phyloP scores from a whole-genome alignment of 2,329 filamentous ascomycete genomes.

The Cladosporium sp. region DNA sequence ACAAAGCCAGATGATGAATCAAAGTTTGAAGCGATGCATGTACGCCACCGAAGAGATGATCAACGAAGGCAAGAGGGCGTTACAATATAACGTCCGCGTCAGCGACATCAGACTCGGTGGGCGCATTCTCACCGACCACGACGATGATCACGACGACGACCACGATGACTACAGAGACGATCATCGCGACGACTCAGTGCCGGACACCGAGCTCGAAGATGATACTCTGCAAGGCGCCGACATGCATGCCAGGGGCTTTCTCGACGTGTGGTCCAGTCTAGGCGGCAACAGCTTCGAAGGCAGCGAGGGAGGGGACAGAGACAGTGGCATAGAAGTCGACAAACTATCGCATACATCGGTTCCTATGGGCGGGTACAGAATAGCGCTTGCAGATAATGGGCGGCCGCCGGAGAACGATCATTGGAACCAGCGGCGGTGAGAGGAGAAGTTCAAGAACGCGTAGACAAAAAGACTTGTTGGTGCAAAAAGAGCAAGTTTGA shows the following conservation, averaged over 20 bases:
- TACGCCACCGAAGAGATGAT: conserved; percentile 90
- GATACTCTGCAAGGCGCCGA: conserved; percentile 21
- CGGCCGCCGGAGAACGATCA: conserved; percentile 12
- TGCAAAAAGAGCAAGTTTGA: background rate
- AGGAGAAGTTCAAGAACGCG: background rate
- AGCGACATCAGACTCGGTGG: conserved; percentile 82
- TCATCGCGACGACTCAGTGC: conserved; percentile 12
- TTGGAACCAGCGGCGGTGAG: conserved; percentile 15
- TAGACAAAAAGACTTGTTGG: background rate
- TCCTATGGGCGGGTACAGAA: background rate
- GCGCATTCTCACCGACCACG: conserved; percentile 69
- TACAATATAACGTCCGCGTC: conserved; percentile 76
- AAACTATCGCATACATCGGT: conserved; percentile 19
- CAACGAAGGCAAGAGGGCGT: conserved; percentile 79
- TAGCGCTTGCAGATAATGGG: background rate
- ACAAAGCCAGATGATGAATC: conserved; percentile 93
- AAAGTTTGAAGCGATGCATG: conserved; percentile 85
- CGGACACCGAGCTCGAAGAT: conserved; percentile 30
- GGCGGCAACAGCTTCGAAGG: conserved; percentile 20
- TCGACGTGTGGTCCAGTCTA: conserved; percentile 30
- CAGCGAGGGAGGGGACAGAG: conserved; percentile 34
- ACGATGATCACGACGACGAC: conserved; percentile 50
- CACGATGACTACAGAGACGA: conserved; percentile 24
- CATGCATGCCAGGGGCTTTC: conserved; percentile 29
- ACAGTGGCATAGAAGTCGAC: conserved; percentile 36